Base-by-base conservation (phyloP, 805 yeast genomes). In the Sugiyamaella boreocaroliniensis region DNA sequence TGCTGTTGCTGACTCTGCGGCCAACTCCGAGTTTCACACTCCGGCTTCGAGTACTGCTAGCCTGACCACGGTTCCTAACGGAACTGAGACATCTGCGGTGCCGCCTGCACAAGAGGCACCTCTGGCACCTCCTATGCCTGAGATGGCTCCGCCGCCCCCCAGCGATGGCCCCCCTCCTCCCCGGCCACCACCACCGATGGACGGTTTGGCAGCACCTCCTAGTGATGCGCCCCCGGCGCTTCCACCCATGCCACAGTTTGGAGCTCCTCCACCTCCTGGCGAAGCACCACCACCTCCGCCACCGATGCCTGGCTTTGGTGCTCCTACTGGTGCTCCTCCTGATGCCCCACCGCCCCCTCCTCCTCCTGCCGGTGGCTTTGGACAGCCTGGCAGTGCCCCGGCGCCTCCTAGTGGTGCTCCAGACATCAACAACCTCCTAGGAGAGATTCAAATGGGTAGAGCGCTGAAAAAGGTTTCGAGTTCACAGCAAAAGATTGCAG, bases 211-310 rank as follows among this genome's bases (percentile, higher is more conserved):
- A n/a, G 58, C 65, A 14, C 14, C 65, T 64, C 7, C 56, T 6
- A 63, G 29, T 6, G 22, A 22, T 5, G 43, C 18, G 19, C 19
- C 49, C 6, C 49, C 67, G 15, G 58, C 65, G n/a, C 18, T 65
- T 64, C 20, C 62, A 1, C 66, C 71, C 16, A 60, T 67, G n/a
- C 62, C 26, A 22, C 26, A 22, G 26, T 22, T 22, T 22, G 26
- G 26, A 22, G 26, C 26, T 3, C 26, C 26, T 22, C 26, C 26
- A 14, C 37, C 64, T 4, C 62, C 72, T 37, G 65, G 68, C 16
- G 64, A 70, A 5, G 64, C 74, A 6, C 69, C 76, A 8, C 61
- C 67, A 18, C 61, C 71, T 14, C 65, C 71, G 7, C 71, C 71
- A 14, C 69, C 71, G 11, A 63, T 63, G 14, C 55, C 66, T 3